Conservation (phyloP, 805 yeast genomes). For the Saturnispora zaruensis region DNA sequence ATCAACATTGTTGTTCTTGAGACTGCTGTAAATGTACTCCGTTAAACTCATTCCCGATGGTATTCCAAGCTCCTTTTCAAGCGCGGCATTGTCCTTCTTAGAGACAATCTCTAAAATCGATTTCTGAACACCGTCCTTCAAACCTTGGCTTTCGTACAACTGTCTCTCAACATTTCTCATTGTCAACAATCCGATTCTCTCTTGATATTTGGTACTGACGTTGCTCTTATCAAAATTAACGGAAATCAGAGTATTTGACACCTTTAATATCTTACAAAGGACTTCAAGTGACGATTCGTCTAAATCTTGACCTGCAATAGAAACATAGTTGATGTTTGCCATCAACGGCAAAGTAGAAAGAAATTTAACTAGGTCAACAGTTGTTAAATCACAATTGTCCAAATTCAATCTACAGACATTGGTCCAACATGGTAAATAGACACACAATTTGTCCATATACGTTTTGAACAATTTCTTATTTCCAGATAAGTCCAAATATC, state of each 20-base stretch:
- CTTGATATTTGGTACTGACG: conserved; percentile 54
- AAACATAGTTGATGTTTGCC: conserved; percentile 55
- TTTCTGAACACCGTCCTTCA: conserved; percentile 5
- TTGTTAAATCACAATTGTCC: conserved; percentile 55
- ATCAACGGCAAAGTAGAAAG: conserved; percentile 67
- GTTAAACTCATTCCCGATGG: conserved; percentile 15
- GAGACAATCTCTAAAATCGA: conserved; percentile 10
- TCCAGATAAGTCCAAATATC: conserved; percentile 68
- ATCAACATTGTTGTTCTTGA: conserved; percentile 15
- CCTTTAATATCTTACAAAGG: conserved; percentile 59
- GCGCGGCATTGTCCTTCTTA: conserved; percentile 11
- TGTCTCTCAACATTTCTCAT: conserved; percentile 72
- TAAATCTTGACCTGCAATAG: conserved; percentile 55
- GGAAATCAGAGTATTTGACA: conserved; percentile 54
- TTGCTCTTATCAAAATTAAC: conserved; percentile 58
- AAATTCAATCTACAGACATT: conserved; percentile 58
- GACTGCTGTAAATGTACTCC: conserved; percentile 17
- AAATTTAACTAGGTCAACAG: conserved; percentile 47
- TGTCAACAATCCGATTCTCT: conserved; percentile 68
- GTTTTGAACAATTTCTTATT: conserved; percentile 61
- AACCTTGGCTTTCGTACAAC: conserved; percentile 21
- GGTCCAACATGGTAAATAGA: conserved; percentile 61
- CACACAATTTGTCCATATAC: conserved; percentile 46
- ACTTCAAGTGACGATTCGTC: conserved; percentile 56
- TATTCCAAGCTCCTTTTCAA: conserved; percentile 10